Conservation (phyloP, 2,329 filamentous ascomycete species). For the Esteya vermicola region DNA sequence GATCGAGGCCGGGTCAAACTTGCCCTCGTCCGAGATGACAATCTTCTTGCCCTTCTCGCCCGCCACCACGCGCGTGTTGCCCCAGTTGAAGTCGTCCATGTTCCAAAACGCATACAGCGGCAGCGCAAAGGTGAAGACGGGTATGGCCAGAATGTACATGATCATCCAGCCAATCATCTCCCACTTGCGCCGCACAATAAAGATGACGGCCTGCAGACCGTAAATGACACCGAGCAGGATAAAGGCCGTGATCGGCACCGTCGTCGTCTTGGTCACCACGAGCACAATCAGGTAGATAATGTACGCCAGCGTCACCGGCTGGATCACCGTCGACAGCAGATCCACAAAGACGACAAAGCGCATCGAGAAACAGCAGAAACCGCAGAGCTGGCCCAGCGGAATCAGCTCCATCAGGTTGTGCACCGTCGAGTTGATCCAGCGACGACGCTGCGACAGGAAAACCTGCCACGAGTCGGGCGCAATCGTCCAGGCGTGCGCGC, state of each 20-base stretch:
- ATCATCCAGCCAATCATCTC: conserved; percentile 99
- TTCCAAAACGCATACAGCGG: conserved; percentile 96
- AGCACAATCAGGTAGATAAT: conserved; percentile 78
- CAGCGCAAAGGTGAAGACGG: conserved; percentile 79
- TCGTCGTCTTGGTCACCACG: conserved; percentile 42
- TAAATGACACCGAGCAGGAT: conserved; percentile 91
- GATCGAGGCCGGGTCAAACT: conserved; percentile 85
- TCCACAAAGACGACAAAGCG: conserved; percentile 94
- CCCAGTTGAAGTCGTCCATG: conserved; percentile 99
- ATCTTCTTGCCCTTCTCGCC: conserved; percentile 88
- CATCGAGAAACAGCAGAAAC: conserved; percentile 99
- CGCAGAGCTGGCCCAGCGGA: conserved; percentile 83
- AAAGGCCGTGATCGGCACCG: conserved; percentile 74
- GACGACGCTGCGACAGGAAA: conserved; percentile 94
- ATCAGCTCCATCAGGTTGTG: conserved; percentile 96
- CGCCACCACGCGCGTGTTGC: conserved; percentile 93
- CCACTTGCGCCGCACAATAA: conserved; percentile 93
- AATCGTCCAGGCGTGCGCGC: conserved; percentile 90
- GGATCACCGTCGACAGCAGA: conserved; percentile 78
- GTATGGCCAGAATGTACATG: conserved; percentile 81
- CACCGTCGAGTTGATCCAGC: conserved; percentile 99
- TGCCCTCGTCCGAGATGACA: conserved; percentile 90
- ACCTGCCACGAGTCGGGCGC: conserved; percentile 88
- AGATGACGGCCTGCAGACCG: conserved; percentile 91
- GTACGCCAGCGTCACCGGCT: conserved; percentile 82